phyloP scores from a whole-genome alignment of 2,329 filamentous ascomycete genomes.

The Penicillium sp. region DNA sequence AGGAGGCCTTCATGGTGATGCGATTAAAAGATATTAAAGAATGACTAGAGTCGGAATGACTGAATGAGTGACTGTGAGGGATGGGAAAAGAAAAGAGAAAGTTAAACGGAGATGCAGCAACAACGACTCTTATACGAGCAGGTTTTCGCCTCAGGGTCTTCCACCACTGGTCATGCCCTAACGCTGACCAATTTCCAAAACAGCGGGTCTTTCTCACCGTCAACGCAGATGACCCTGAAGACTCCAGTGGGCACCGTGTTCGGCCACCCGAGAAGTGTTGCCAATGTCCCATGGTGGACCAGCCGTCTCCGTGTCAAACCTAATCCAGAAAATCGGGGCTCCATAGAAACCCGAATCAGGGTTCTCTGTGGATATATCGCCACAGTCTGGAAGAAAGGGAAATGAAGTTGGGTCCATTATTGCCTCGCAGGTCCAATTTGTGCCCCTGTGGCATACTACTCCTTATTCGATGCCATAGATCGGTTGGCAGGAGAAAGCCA shows the following conservation, averaged over 20 bases:
- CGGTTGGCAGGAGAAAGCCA: background rate
- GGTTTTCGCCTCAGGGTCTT: background rate
- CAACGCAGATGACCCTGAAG: background rate
- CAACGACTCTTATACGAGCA: constrained; percentile 19
- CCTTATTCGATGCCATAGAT: background rate
- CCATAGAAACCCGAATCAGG: constrained; percentile 1
- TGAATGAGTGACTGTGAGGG: constrained; percentile 20
- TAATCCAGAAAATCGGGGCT: constrained; percentile 5
- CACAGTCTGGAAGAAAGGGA: background rate
- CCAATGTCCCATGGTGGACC: constrained; percentile 8
- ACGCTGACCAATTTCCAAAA: constrained; percentile 4
- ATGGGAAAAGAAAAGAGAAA: constrained; percentile 9
- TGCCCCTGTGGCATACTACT: background rate
- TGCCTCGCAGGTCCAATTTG: background rate
- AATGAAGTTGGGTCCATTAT: background rate
- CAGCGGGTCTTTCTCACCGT: constrained; percentile 12
- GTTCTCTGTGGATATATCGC: constrained; percentile 3
- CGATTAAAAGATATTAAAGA: constrained; percentile 19
- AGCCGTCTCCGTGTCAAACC: constrained; percentile 16
- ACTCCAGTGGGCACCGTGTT: background rate
- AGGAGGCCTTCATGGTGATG: constrained; percentile 22
- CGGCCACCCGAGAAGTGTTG: background rate
- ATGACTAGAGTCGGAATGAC: constrained; percentile 23
- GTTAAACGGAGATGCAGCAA: constrained; percentile 5
- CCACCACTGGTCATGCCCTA: background rate